Evolutionary conservation across 2,329 filamentous ascomycete genomes (phyloP), one percentile per base, ranked within the genome.

Genomic region (Colletotrichum coccodes): DNA sequence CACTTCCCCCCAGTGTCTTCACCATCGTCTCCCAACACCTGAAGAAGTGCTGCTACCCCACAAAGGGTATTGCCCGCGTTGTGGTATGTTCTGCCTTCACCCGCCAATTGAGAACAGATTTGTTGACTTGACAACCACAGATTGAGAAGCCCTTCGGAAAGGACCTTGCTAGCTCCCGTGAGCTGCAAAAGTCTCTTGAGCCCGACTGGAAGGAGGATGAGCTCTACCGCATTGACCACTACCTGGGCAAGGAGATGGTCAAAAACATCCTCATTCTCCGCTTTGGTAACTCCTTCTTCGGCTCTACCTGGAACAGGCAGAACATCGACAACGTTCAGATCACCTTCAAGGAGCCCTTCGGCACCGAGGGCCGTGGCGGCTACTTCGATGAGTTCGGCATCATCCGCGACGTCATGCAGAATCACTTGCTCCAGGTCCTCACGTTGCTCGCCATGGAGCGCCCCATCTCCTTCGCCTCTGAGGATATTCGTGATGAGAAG

Each of bases 381-480:
- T 99, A 99, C 86, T 99, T 99, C 79, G 97, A 99, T 79, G 96
- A 99, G 84, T 99, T 99, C 76, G 97, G 96, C 78, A 99, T 99
- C 81, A 94, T 99, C 77, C 94, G 97, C 79, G 97, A 99, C 86
- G 96, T 99, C 74, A 98, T 99, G 96, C 96, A 99, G 85, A 99
- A 99, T 87, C 96, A 99, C 84, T 85, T 99, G 77, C 90, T 99
- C 64, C 96, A 99, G 83, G 95, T 99, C 23, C 87, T 99, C 74
- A 99, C 96, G 18, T 89, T 99, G 64, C 89, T 99, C 72, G 94
- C 96, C 70, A 99, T 99, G 96, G 96, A 99, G 85, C 90, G 96
- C 71, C 96, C 96, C 66, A 96, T 99, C 78, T 98, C 95, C 12
- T 99, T 99, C 87, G 97, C 96, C 46, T 90, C 96, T 40, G 96